Percentiles rank a stretch among this genome's conserved stretches.
phyloP scores from a whole-genome alignment of 768 basidiomycete genomes.

The Agrocybe pediades region DNA sequence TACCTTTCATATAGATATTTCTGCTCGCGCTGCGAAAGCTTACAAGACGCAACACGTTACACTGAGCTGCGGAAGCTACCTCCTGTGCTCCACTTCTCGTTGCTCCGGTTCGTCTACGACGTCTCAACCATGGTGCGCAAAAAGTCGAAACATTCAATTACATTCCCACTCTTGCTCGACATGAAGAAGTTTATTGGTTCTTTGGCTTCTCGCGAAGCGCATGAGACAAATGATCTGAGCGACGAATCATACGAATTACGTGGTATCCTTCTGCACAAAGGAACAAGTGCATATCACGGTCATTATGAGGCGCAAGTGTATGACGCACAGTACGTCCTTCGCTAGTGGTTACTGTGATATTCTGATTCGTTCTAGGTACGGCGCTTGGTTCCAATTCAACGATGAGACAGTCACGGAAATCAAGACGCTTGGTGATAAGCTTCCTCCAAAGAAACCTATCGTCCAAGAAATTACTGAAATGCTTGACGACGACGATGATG shows the following conservation, averaged over 20 bases:
- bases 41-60: conserved; percentile 81
- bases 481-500: conserved; percentile 16
- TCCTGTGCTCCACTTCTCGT: conserved; percentile 87
- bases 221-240: conserved; percentile 9
- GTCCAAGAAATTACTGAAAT: conserved; percentile 21
- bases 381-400: conserved; percentile 90
- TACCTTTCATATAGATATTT: conserved; percentile 56
- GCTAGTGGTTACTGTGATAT: neutral
- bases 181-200: conserved; percentile 67
- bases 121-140: conserved; percentile 74
- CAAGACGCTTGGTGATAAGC: conserved; percentile 51
- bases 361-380: conserved; percentile 41
- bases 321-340: conserved; percentile 58
- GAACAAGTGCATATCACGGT: conserved; percentile 88
- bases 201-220: conserved; percentile 19
- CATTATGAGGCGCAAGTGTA: conserved; percentile 88
- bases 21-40: conserved; percentile 71
- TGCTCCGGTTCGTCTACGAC: conserved; percentile 94
- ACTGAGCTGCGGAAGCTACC: conserved; percentile 73
- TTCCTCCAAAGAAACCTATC: conserved; percentile 26
- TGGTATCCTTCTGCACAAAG: conserved; percentile 88
- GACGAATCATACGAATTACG: conserved; percentile 73
- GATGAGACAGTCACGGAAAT: conserved; percentile 82
- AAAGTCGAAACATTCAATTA: conserved; percentile 81
- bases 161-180: conserved; percentile 74